phyloP scores from a whole-genome alignment of 176 grass and related monocot genomes.

The Avena eriantha region DNA sequence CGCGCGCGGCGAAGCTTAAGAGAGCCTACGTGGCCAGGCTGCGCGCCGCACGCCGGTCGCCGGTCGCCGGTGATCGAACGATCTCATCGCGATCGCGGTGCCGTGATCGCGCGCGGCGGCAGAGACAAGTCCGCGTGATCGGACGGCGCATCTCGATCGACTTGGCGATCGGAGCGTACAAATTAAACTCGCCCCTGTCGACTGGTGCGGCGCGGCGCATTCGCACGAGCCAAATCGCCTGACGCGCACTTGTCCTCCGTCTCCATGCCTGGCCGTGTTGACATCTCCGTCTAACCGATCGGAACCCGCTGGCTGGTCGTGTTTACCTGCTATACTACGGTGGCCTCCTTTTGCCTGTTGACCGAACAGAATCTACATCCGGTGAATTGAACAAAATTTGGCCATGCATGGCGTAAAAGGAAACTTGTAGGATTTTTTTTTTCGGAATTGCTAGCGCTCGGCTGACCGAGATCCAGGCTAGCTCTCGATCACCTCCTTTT shows the following conservation, averaged over 20 bases:
- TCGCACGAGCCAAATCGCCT: not conserved
- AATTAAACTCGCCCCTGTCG: not conserved
- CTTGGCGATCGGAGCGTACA: not conserved
- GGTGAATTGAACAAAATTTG: no score
- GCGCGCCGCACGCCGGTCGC: constrained; percentile 22
- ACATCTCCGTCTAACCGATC: no score
- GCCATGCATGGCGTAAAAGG: no score
- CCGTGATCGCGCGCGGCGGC: not conserved
- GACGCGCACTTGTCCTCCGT: not conserved
- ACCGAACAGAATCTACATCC: no score
- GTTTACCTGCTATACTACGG: no score
- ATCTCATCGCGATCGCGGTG: not conserved
- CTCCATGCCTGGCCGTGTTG: not conserved
- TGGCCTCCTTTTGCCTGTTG: no score
- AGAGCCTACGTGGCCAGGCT: constrained; percentile 23
- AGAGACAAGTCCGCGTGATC: not conserved
- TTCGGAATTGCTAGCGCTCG: no score
- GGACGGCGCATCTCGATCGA: not conserved
- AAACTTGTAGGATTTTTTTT: no score
- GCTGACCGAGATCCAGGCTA: no score
- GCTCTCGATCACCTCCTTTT: no score
- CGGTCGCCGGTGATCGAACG: not conserved
- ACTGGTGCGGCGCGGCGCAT: no score
- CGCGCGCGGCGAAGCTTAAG: not conserved
- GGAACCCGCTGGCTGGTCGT: no score